phyloP scores from a whole-genome alignment of 2,329 filamentous ascomycete genomes.

The Curvularia sp. region DNA sequence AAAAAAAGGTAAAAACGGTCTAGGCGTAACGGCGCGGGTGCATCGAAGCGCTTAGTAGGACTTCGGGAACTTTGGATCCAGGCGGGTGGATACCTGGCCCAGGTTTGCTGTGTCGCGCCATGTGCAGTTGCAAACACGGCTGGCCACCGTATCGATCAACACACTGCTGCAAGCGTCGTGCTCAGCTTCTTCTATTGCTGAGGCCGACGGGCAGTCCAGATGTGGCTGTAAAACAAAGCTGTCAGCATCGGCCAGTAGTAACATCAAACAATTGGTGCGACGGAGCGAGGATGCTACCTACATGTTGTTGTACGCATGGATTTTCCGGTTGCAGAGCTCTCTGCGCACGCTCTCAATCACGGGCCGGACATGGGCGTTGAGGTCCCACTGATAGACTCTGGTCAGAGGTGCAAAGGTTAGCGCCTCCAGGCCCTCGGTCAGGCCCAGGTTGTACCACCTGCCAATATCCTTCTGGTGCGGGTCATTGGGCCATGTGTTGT shows the following conservation, averaged over 20 bases:
- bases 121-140: conserved; percentile 21
- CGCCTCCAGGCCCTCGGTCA: conserved; percentile 75
- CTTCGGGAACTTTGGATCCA: conserved; percentile 5
- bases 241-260: conserved; percentile 36
- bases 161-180: conserved; percentile 25
- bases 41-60: conserved; percentile 10
- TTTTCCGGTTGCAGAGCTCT: conserved; percentile 72
- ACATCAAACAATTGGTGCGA: conserved; percentile 38
- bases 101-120: conserved; percentile 18
- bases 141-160: conserved; percentile 20
- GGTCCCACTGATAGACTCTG: conserved; percentile 66
- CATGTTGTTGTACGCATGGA: conserved; percentile 78
- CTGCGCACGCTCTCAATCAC: conserved; percentile 69
- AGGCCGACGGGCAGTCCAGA: conserved; percentile 58
- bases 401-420: conserved; percentile 77
- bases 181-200: conserved; percentile 44
- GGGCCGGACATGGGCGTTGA: conserved; percentile 65
- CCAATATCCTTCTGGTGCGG: conserved; percentile 72
- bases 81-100: conserved; percentile 14
- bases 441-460: conserved; percentile 81
- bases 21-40: conserved; percentile 14
- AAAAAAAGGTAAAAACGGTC: conserved; percentile 5
- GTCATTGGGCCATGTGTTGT: conserved; percentile 76
- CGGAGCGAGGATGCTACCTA: conserved; percentile 58
- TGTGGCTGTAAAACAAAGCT: conserved; percentile 52